A percentile compares a stretch with the other conserved stretches of the same genome.
Evolutionary conservation across 2,329 filamentous ascomycete genomes (phyloP).

Genomic region (Monosporascus sp.): DNA sequence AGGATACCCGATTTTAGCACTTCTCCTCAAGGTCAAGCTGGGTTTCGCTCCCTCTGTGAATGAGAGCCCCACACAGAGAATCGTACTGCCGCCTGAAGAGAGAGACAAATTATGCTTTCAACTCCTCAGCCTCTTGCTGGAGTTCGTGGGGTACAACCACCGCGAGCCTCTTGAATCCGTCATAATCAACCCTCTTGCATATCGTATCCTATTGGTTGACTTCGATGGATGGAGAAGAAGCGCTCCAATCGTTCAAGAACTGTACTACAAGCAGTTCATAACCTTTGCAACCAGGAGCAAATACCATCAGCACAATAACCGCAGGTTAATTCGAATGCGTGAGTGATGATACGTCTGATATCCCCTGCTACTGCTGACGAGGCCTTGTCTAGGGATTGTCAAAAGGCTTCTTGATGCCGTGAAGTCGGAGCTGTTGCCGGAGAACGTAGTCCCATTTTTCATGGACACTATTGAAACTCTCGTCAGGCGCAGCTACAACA

Average conservation of each 20-base stretch:
- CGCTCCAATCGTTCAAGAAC: conserved; percentile 68
- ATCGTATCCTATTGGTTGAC: conserved; percentile 86
- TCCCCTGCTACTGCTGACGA: conserved; percentile 13
- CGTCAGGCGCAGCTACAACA: conserved; percentile 73
- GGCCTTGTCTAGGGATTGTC: conserved; percentile 61
- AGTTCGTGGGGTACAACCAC: conserved; percentile 84
- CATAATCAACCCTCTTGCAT: conserved; percentile 92
- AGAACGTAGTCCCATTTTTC: conserved; percentile 69
- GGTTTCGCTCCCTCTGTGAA: conserved; percentile 42
- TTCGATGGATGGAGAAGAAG: conserved; percentile 88
- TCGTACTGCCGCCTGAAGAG: conserved; percentile 46
- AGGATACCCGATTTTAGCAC: conserved; percentile 82
- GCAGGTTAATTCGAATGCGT: conserved; percentile 85
- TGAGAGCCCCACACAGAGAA: conserved; percentile 31
- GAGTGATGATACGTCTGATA: conserved; percentile 32
- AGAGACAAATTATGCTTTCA: conserved; percentile 53
- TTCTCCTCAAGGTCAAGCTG: conserved; percentile 79
- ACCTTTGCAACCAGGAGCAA: conserved; percentile 87
- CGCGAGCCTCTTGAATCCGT: conserved; percentile 78
- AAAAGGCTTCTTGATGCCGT: conserved; percentile 86
- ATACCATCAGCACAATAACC: conserved; percentile 86
- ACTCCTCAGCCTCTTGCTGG: conserved; percentile 70
- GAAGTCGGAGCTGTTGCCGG: conserved; percentile 74
- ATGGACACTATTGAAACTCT: conserved; percentile 74
- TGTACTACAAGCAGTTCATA: conserved; percentile 91